Evolutionary conservation across 108 stramenopile genomes (phyloP).

Genomic region (Cyclotella atomus): DNA sequence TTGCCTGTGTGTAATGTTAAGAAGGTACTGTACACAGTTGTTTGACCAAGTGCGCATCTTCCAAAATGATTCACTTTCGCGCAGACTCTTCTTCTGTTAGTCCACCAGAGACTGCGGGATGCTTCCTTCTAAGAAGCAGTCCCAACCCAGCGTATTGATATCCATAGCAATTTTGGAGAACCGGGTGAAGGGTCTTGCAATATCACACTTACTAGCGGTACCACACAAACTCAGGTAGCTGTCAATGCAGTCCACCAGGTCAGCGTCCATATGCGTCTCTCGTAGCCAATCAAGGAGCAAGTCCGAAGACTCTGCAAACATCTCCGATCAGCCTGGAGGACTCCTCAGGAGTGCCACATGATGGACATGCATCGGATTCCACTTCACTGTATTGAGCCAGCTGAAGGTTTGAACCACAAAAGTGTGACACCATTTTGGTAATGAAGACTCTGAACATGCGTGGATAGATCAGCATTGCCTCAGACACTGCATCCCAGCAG

Average conservation of each 20-base stretch:
- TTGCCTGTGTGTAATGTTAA: constrained; percentile 5
- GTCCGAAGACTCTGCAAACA: neutral
- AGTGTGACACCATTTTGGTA: constrained; percentile 10
- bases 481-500: constrained; percentile 1
- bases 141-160: constrained; percentile 3
- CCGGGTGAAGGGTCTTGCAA: neutral
- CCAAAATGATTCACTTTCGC: neutral
- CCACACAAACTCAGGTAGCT: neutral
- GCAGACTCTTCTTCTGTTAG: neutral
- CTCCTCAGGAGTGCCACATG: neutral
- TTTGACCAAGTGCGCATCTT: neutral
- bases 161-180: neutral
- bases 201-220: neutral
- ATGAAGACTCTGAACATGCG: constrained; percentile 18
- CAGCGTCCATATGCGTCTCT: neutral
- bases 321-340: neutral
- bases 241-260: neutral
- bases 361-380: neutral
- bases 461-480: neutral
- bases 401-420: constrained; percentile 1
- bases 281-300: neutral
- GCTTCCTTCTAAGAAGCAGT: neutral
- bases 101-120: neutral
- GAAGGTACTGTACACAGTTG: neutral
- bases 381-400: neutral